Evolutionary conservation across 2,329 filamentous ascomycete genomes (phyloP).

Genomic region (Graphilbum fragrans): DNA sequence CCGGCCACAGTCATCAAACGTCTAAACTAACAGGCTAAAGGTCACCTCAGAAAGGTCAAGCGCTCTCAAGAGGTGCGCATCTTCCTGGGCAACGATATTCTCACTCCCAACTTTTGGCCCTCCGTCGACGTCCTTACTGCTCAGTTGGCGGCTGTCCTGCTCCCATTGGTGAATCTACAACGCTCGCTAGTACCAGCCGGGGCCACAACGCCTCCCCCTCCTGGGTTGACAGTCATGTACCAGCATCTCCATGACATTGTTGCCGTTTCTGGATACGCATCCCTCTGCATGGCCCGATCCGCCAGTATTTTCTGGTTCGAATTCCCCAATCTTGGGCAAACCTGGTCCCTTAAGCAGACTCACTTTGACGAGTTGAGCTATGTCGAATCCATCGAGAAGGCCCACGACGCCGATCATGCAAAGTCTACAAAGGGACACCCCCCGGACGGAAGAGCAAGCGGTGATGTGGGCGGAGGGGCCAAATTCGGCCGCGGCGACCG

Average conservation of each 20-base stretch:
- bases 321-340: slow-evolving; percentile 15
- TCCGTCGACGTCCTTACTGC: slow-evolving; percentile 22
- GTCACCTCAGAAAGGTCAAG: slow-evolving; percentile 21
- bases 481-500: too few relatives aligned
- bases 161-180: slow-evolving; percentile 21
- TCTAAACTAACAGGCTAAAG: slow-evolving; percentile 11
- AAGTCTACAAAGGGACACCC: background rate
- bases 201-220: background rate
- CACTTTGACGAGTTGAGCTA: background rate
- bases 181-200: slow-evolving; percentile 5
- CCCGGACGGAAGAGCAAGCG: too few relatives aligned
- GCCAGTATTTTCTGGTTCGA: slow-evolving; percentile 18
- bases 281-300: slow-evolving; percentile 18
- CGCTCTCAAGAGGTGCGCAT: slow-evolving; percentile 18
- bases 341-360: slow-evolving; percentile 6
- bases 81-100: slow-evolving; percentile 11
- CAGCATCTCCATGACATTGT: slow-evolving; percentile 21
- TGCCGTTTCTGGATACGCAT: slow-evolving; percentile 18
- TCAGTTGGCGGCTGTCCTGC: slow-evolving; percentile 19
- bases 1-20: background rate
- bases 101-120: slow-evolving; percentile 23
- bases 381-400: background rate
- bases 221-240: slow-evolving; percentile 14
- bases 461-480: too few relatives aligned
- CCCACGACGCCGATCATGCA: background rate